phyloP scores from a whole-genome alignment of 768 basidiomycete genomes.

The Coprinopsis cinerea region DNA sequence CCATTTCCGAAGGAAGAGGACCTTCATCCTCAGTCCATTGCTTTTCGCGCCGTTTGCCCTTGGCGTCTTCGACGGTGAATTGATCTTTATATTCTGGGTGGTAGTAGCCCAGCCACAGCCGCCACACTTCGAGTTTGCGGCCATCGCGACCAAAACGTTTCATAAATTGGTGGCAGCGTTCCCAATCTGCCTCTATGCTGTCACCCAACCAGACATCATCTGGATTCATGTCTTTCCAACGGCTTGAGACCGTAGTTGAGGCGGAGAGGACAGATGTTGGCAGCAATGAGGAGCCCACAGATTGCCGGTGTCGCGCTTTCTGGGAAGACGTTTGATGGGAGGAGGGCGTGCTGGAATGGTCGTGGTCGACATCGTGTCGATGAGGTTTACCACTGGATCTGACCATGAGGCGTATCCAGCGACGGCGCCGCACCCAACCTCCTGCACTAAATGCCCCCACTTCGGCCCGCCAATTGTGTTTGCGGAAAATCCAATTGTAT shows the following conservation, averaged over 20 bases:
- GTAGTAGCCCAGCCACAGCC: conserved; percentile 53
- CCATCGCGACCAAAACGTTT: conserved; percentile 57
- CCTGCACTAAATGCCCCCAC: conserved; percentile 56
- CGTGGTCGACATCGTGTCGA: conserved; percentile 10
- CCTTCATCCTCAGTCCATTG: conserved; percentile 44
- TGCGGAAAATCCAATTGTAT: conserved; percentile 76
- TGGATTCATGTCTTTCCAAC: conserved; percentile 21
- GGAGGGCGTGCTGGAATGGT: conserved; percentile 12
- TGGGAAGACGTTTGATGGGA: conserved; percentile 1
- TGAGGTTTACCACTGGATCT: conserved; percentile 41
- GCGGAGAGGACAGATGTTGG: conserved; percentile 23
- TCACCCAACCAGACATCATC: conserved; percentile 52
- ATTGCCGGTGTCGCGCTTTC: conserved; percentile 16
- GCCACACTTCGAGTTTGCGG: conserved; percentile 72
- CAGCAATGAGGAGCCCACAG: conserved; percentile 26
- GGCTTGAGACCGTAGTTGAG: conserved; percentile 13
- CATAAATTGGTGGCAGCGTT: conserved; percentile 47
- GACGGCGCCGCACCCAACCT: conserved; percentile 69
- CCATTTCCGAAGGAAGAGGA: conserved; percentile 24
- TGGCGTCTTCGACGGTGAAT: conserved; percentile 16
- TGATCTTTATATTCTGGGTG: conserved; percentile 21
- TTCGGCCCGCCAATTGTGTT: conserved; percentile 57
- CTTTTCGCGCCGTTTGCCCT: conserved; percentile 32
- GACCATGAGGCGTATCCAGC: conserved; percentile 87
- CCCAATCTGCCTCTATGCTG: conserved; percentile 52